Conservation (phyloP, 345 rosid genomes). For the Populus euphratica region DNA sequence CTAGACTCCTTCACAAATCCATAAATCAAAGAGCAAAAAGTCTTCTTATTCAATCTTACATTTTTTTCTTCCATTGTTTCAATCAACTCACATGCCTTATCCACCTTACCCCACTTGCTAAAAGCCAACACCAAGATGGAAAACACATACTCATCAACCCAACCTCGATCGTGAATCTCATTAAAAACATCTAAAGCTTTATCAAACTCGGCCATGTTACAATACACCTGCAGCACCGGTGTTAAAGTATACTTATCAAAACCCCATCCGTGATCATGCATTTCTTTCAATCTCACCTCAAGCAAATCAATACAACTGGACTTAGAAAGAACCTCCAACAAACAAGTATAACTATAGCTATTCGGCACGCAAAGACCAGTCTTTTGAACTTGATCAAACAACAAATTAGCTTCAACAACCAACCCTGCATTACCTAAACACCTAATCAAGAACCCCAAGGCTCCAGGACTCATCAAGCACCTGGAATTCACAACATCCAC, state of each 20-base stretch:
- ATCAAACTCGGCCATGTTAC: conserved; percentile 51
- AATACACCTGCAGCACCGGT: conserved; percentile 64
- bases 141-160: conserved; percentile 62
- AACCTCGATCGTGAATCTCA: conserved; percentile 49
- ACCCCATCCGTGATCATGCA: conserved; percentile 50
- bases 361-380: conserved; percentile 64
- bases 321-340: conserved; percentile 67
- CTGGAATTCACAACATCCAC: conserved; percentile 42
- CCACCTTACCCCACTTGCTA: conserved; percentile 70
- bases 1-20: conserved; percentile 62
- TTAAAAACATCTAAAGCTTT: conserved; percentile 52
- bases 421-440: conserved; percentile 70
- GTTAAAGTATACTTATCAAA: conserved; percentile 69
- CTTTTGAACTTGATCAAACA: conserved; percentile 60
- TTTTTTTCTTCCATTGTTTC: conserved; percentile 53
- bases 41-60: conserved; percentile 62
- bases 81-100: conserved; percentile 66
- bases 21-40: conserved; percentile 65
- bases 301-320: conserved; percentile 48
- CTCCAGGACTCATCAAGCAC: conserved; percentile 69
- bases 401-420: conserved; percentile 54
- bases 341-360: conserved; percentile 67
- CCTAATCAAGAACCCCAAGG: conserved; percentile 71
- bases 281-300: conserved; percentile 64
- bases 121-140: conserved; percentile 59